A percentile compares a stretch with the other conserved stretches of the same genome.
Conservation (phyloP, 2,329 filamentous ascomycete genomes). For the Nemania sp. region DNA sequence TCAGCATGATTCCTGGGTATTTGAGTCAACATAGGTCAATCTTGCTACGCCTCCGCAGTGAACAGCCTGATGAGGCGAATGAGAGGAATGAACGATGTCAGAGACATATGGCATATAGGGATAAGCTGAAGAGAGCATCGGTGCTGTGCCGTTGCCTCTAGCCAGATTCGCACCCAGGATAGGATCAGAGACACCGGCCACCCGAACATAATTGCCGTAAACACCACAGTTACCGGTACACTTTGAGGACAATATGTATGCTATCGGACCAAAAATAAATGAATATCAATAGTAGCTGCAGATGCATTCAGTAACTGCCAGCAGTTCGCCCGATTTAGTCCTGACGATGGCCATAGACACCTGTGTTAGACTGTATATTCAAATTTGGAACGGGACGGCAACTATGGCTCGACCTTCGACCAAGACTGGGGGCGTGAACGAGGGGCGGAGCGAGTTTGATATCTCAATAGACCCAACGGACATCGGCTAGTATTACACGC, state of each 20-base stretch:
- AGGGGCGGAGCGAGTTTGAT: conserved; percentile 14
- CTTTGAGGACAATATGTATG: conserved; percentile 1
- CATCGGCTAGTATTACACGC: conserved; percentile 10
- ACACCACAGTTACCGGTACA: conserved; percentile 6
- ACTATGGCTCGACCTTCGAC: conserved; percentile 8
- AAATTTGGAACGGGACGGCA: not conserved
- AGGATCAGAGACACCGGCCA: too few relatives aligned
- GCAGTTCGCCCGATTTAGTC: conserved; percentile 18
- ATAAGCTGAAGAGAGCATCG: too few relatives aligned
- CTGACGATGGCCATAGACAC: not conserved
- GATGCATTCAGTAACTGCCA: not conserved
- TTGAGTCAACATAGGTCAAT: conserved; percentile 8
- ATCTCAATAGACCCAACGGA: not conserved
- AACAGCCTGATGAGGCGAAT: conserved; percentile 3
- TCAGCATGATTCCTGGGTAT: not conserved
- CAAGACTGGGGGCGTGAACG: conserved; percentile 10
- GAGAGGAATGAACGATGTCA: not conserved
- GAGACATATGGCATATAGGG: too few relatives aligned
- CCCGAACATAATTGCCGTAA: conserved; percentile 7
- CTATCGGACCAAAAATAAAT: conserved; percentile 19
- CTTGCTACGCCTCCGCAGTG: conserved; percentile 22
- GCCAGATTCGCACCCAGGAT: conserved; percentile 5
- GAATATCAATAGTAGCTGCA: not conserved
- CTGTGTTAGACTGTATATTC: not conserved
- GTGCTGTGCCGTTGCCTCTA: not conserved